Percentiles rank a stretch among this genome's conserved stretches.
Conservation (phyloP, 148 eudicot species). For the Silene latifolia region DNA sequence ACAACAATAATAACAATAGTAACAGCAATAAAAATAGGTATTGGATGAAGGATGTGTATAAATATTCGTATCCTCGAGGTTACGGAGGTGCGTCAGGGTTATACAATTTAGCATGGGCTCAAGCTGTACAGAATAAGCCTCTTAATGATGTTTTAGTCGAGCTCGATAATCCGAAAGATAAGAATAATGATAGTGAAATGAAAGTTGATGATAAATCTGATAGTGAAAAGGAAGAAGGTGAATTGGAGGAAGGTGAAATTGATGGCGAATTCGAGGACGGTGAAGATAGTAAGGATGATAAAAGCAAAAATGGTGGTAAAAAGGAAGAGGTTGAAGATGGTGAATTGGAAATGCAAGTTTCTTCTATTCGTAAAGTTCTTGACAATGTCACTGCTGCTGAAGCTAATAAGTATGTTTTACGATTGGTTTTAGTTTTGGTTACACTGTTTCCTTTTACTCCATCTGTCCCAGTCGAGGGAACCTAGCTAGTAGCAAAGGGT, state of each 20-base stretch:
- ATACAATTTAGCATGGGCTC: conserved; percentile 92
- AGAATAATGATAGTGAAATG: conserved; percentile 13
- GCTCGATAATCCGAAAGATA: conserved; percentile 17
- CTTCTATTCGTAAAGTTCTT: conserved; percentile 51
- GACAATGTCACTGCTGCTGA: conserved; percentile 44
- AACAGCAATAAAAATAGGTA: conserved; percentile 14
- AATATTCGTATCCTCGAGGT: conserved; percentile 53
- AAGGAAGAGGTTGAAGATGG: conserved; percentile 29
- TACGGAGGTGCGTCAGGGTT: conserved; percentile 52
- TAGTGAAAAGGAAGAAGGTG: conserved; percentile 60
- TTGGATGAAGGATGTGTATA: conserved; percentile 66
- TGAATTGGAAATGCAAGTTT: conserved; percentile 46
- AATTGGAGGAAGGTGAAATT: conserved; percentile 86
- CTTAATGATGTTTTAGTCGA: conserved; percentile 56
- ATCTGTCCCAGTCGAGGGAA: too few species aligned
- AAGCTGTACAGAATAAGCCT: conserved; percentile 95
- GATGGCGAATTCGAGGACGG: conserved; percentile 53
- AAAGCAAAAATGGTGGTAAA: background rate
- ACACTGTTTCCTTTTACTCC: background rate
- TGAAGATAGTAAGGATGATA: background rate
- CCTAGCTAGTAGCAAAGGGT: too few species aligned
- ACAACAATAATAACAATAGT: conserved; percentile 20
- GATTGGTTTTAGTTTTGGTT: background rate
- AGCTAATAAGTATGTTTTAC: conserved; percentile 52
- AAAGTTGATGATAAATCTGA: conserved; percentile 16